phyloP scores from a whole-genome alignment of 1,284 basidiomycete species.

The Ustilago sp. region DNA sequence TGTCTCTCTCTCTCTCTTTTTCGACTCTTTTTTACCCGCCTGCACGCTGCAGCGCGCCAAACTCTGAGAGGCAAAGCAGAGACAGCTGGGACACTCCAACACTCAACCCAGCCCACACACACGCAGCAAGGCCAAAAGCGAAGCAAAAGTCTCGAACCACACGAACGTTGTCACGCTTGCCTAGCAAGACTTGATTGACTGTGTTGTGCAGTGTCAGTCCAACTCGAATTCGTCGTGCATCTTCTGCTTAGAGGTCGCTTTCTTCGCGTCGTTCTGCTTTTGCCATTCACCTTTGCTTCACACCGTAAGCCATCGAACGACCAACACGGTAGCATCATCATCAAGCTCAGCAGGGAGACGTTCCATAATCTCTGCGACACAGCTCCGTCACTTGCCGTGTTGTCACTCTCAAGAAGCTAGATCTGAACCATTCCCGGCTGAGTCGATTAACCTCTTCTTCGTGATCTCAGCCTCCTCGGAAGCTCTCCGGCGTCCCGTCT shows the following conservation, averaged over 20 bases:
- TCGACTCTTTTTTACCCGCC: slow-evolving; percentile 15
- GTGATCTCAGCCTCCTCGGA: background rate
- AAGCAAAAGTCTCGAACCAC: slow-evolving; percentile 18
- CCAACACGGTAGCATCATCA: background rate
- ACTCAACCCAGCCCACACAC: background rate
- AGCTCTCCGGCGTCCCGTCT: background rate
- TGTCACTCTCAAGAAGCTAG: background rate
- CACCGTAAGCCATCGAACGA: background rate
- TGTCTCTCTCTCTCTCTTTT: background rate
- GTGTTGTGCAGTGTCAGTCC: slow-evolving; percentile 3
- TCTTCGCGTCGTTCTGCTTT: slow-evolving; percentile 9
- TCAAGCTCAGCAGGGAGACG: background rate
- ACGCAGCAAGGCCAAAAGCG: background rate
- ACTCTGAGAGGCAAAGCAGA: background rate
- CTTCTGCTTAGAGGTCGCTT: slow-evolving; percentile 14
- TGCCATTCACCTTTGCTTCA: background rate
- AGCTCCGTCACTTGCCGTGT: background rate
- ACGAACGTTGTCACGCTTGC: slow-evolving; percentile 16
- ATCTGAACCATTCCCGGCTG: background rate
- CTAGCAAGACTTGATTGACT: background rate
- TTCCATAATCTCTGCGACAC: background rate
- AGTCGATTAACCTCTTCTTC: background rate
- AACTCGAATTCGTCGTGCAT: slow-evolving; percentile 19
- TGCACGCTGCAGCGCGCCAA: slow-evolving; percentile 33
- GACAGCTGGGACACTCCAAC: slow-evolving; percentile 4